phyloP scores from a whole-genome alignment of 2,329 filamentous ascomycete species.

The Exophiala spinifera region DNA sequence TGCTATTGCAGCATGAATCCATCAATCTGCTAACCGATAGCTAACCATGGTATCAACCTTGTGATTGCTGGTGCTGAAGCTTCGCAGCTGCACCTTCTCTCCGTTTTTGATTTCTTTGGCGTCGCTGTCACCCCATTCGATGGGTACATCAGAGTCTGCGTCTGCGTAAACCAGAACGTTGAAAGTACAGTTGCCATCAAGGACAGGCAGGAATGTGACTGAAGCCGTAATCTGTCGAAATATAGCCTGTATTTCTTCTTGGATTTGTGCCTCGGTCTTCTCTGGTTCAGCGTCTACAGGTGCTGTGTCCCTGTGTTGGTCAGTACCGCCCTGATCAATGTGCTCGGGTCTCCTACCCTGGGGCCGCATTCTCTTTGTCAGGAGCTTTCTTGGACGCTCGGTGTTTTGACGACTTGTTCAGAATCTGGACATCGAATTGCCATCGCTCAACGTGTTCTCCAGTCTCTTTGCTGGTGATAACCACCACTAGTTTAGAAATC shows the following conservation, averaged over 20 bases:
- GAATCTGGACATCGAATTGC: conserved; percentile 86
- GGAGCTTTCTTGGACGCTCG: conserved; percentile 48
- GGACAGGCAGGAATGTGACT: conserved; percentile 91
- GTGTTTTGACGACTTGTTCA: conserved; percentile 51
- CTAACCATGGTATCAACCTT: conserved; percentile 93
- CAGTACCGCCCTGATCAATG: background rate
- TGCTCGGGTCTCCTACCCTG: conserved; percentile 46
- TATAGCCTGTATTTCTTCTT: conserved; percentile 90
- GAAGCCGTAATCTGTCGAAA: conserved; percentile 98
- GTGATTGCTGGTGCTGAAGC: conserved; percentile 94
- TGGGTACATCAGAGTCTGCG: conserved; percentile 90
- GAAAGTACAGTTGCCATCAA: conserved; percentile 94
- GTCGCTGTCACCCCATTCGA: conserved; percentile 98
- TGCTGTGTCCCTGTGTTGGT: conserved; percentile 32
- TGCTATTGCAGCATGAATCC: background rate
- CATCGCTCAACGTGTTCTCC: conserved; percentile 94
- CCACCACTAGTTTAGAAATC: conserved; percentile 94
- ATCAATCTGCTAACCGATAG: conserved; percentile 61
- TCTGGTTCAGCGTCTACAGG: conserved; percentile 45
- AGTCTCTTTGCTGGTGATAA: conserved; percentile 95
- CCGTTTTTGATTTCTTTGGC: conserved; percentile 94
- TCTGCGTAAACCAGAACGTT: conserved; percentile 98
- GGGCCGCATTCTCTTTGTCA: conserved; percentile 68
- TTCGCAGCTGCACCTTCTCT: conserved; percentile 90
- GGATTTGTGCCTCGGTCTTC: conserved; percentile 91